Base-by-base conservation (phyloP, 306 rosid species). In the Prinsepia uniflora region DNA sequence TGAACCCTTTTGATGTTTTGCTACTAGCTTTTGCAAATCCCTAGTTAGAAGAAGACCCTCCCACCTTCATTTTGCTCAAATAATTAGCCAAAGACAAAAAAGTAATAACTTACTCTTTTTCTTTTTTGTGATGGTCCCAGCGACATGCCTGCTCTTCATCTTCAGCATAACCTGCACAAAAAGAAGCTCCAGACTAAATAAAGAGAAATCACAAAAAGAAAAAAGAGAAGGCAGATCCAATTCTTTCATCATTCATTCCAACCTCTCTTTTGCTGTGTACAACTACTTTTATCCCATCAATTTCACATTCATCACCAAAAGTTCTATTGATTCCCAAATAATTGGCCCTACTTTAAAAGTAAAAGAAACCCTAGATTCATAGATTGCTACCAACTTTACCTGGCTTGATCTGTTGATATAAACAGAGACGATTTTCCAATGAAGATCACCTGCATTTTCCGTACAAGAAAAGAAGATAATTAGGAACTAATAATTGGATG, bases 91-190 rank as follows among this genome's bases (percentile, higher is more conserved):
- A 77, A 78, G 87, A 94, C 82, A 93, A 84, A 78, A 86, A 78
- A 86, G 83, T 65, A 72, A 80, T 67, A 30, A 72, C 99, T 87
- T 76, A 95, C 99, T 95, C 96, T 95, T 95, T 89, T 95, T 95
- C 99, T 95, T 95, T 88, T 95, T 95, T 7, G 96, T 91, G 80
- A 95, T 78, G 96, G 99, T 87, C 89, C 99, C 99, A 78, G 92
- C 96, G 79, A 91, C 97, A 72, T 95, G 97, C 85, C 86, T 91
- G 79, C 99, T 95, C 96, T 95, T 95, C 99, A 95, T 95, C 88
- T 95, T 95, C 81, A 95, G 70, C 84, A 86, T 87, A 73, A 95
- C 97, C 97, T 95, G 82, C 88, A 72, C 84, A 82, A 77, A 89
- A 84, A 86, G 80, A 76, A 82, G 65, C 39, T 59, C 70, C 73